Percentiles rank a stretch among this genome's conserved stretches.
Conservation (phyloP, 257 asterid species). For the Salvia miltiorrhiza region DNA sequence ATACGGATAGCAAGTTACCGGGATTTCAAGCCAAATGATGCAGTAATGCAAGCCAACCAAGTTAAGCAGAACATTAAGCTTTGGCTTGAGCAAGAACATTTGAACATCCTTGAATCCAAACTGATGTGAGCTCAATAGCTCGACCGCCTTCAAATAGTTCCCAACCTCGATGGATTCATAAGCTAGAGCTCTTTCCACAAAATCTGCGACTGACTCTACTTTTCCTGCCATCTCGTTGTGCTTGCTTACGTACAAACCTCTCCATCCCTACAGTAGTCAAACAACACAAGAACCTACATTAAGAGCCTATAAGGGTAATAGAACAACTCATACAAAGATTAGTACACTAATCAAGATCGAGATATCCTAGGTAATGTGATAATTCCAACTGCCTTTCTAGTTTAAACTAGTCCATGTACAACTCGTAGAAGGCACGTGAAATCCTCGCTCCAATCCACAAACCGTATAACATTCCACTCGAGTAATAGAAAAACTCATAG, state of each 20-base stretch:
- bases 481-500: too few relatives aligned
- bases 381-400: background rate
- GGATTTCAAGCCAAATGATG: constrained; percentile 50
- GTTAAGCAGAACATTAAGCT: constrained; percentile 60
- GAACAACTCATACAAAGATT: background rate
- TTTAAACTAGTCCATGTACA: background rate
- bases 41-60: constrained; percentile 85
- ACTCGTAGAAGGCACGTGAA: background rate
- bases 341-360: background rate
- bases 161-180: constrained; percentile 76
- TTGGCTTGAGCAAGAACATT: constrained; percentile 60
- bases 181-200: constrained; percentile 49
- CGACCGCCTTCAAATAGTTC: constrained; percentile 59
- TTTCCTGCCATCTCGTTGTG: constrained; percentile 66
- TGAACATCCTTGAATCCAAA: constrained; percentile 69
- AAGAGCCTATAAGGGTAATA: background rate
- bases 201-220: constrained; percentile 34
- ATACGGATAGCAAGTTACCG: constrained; percentile 38
- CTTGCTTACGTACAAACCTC: constrained; percentile 47
- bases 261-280: constrained; percentile 59
- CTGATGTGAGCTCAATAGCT: constrained; percentile 42
- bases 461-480: background rate
- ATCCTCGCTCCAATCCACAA: background rate
- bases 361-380: background rate
- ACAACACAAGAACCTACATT: background rate